Conservation (phyloP, 2,329 filamentous ascomycete species). For the Sporothrix mexicana region DNA sequence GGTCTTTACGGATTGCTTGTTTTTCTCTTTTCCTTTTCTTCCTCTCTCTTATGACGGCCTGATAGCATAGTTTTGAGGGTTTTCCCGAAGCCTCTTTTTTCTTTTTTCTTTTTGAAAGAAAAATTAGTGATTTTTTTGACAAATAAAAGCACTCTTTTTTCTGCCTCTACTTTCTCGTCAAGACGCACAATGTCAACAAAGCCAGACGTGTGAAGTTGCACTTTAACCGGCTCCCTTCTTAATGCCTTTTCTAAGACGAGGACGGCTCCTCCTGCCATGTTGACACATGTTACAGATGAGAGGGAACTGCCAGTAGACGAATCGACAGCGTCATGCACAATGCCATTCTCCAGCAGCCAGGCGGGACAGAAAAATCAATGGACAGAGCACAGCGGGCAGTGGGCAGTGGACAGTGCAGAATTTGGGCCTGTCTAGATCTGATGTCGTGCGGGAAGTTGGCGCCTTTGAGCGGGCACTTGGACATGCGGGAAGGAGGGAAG, state of each 20-base stretch:
- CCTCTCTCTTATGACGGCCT: background rate
- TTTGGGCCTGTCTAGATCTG: background rate
- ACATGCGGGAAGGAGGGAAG: background rate
- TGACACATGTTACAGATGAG: background rate
- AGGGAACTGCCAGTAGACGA: background rate
- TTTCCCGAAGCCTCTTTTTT: constrained; percentile 12
- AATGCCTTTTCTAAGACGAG: too few species aligned
- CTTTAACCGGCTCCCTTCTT: too few species aligned
- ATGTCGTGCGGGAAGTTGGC: background rate
- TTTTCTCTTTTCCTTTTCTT: background rate
- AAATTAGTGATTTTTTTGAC: background rate
- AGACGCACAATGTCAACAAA: background rate
- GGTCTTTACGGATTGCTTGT: background rate
- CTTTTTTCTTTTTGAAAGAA: constrained; percentile 5
- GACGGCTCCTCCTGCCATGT: background rate
- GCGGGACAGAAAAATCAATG: background rate
- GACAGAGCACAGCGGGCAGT: background rate
- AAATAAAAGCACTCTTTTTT: background rate
- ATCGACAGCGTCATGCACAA: constrained; percentile 5
- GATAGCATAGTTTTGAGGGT: constrained; percentile 1
- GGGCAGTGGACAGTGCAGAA: background rate
- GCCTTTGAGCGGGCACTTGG: background rate
- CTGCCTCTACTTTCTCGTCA: background rate
- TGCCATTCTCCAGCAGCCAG: background rate
- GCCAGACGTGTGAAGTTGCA: too few species aligned